Evolutionary conservation across 129 eudicot genomes (phyloP).

Genomic region (Flaveria bidentis): DNA sequence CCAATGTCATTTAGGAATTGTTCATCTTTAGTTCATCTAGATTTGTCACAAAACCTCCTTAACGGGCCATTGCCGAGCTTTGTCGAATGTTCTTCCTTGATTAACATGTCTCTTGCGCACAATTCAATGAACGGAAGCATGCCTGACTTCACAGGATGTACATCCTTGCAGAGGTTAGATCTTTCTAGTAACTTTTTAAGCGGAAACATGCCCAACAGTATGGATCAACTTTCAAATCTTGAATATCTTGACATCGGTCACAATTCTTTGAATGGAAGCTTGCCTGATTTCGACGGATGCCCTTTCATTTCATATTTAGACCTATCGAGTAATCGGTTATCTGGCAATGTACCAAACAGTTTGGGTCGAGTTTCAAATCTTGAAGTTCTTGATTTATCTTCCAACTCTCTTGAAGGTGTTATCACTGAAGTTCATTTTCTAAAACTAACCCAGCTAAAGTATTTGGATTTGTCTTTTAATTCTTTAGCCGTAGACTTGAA

Average conservation of each 20-base stretch:
- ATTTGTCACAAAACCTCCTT: constrained; percentile 26
- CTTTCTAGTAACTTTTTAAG: constrained; percentile 16
- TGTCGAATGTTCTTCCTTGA: constrained; percentile 15
- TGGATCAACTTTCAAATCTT: constrained; percentile 4
- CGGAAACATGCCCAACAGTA: neutral
- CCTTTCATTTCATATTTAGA: neutral
- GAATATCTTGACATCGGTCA: neutral
- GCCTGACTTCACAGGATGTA: constrained; percentile 14
- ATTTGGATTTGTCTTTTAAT: constrained; percentile 33
- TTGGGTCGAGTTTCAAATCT: constrained; percentile 12
- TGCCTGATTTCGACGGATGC: constrained; percentile 17
- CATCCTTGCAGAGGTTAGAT: neutral
- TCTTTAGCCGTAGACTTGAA: constrained; percentile 16
- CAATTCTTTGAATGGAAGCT: constrained; percentile 6
- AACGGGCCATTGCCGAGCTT: constrained; percentile 30
- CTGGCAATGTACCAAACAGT: neutral
- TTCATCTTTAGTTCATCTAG: constrained; percentile 12
- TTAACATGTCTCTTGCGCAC: neutral
- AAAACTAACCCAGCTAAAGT: constrained; percentile 1
- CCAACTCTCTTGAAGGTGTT: constrained; percentile 23
- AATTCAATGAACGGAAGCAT: constrained; percentile 5
- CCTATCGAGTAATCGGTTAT: constrained; percentile 17
- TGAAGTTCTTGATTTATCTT: constrained; percentile 9
- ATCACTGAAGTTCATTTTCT: constrained; percentile 23
- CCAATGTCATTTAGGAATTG: constrained; percentile 13